These are phyloP conservation scores for Raffaelea ambrosiae DNA, from an alignment of 2,329 filamentous ascomycete species.

Conservation along the genomic window DNA sequence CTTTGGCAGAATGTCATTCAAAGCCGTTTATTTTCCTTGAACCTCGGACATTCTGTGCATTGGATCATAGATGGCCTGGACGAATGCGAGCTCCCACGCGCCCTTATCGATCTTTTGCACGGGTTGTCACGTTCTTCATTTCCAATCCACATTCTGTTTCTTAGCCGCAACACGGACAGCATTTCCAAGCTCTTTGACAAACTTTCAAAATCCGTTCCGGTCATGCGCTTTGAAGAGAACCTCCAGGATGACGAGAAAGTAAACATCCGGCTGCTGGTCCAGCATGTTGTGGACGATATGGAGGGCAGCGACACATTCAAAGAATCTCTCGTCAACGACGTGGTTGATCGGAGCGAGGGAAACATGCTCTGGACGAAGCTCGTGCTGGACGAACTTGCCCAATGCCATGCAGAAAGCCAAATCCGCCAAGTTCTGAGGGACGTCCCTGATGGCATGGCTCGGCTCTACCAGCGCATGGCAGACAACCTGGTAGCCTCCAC, in stretches of 20 bases:
- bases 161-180: background rate
- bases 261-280: background rate
- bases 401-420: background rate
- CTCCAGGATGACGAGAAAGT: background rate
- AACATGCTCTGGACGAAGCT: slow-evolving; percentile 3
- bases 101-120: background rate
- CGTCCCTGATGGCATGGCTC: background rate
- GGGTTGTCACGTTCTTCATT: background rate
- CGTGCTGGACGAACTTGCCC: background rate
- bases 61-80: slow-evolving; percentile 6
- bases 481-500: background rate
- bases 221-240: background rate
- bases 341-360: background rate
- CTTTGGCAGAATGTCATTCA: slow-evolving; percentile 1
- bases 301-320: background rate
- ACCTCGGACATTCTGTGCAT: background rate
- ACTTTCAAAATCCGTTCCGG: background rate
- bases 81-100: background rate
- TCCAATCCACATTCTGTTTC: background rate
- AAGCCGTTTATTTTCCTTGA: background rate
- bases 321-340: background rate
- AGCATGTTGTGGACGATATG: background rate
- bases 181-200: background rate
- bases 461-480: slow-evolving; percentile 1
- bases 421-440: background rate